Evolutionary conservation across 331 rosid species (phyloP).

Genomic region (Pyracantha coccinea): DNA sequence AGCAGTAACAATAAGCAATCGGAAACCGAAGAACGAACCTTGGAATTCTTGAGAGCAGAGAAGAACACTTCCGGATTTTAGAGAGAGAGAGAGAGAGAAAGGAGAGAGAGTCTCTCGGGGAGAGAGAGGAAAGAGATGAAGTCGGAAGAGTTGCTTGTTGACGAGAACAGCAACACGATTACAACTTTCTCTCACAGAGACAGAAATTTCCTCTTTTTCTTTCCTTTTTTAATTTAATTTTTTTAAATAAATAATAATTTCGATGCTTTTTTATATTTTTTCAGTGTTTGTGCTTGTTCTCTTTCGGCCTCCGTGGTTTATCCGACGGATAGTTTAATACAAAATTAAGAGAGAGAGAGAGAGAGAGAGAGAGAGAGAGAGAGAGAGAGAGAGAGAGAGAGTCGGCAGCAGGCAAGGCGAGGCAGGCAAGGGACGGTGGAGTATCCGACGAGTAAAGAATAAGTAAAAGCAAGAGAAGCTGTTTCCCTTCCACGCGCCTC

Average conservation of each 20-base stretch:
- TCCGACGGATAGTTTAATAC: conserved; percentile 17
- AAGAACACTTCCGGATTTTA: neutral
- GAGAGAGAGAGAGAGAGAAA: neutral
- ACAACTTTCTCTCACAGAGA: conserved; percentile 16
- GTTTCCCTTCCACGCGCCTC: conserved; percentile 17
- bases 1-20: neutral
- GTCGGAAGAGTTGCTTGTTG: conserved; percentile 10
- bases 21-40: conserved; percentile 6
- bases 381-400: conserved; percentile 13
- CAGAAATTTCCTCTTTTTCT: conserved; percentile 1
- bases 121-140: neutral
- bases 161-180: conserved; percentile 23
- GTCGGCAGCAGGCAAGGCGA: neutral
- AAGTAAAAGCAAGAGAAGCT: conserved; percentile 1
- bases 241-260: neutral
- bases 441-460: conserved; percentile 32
- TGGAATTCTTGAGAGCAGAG: neutral
- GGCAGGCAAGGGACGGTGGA: conserved; percentile 20
- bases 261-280: neutral
- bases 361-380: conserved; percentile 5
- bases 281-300: neutral
- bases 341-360: neutral
- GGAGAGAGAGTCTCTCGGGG: conserved; percentile 5
- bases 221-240: neutral
- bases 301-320: conserved; percentile 8